Evolutionary conservation across 495 filamentous ascomycete genomes (phyloP).

Genomic region (Aspergillus ellipticus): DNA sequence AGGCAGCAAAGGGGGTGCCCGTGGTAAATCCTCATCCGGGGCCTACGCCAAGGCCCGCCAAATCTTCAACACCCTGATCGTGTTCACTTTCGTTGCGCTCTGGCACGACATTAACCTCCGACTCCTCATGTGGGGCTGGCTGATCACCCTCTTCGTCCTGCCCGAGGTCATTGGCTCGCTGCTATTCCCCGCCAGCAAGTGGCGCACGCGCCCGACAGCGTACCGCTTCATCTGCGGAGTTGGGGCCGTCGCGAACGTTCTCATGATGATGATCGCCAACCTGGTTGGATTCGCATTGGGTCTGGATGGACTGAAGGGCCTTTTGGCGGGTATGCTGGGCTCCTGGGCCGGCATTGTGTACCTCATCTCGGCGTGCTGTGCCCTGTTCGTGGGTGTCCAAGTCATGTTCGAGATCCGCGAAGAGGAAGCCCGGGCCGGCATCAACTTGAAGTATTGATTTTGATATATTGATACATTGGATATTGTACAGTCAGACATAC

Average conservation of each 20-base stretch:
- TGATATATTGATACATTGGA: not conserved
- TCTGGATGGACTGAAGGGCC: constrained; percentile 75
- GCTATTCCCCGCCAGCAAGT: constrained; percentile 68
- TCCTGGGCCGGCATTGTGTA: constrained; percentile 74
- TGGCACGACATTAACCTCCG: constrained; percentile 98
- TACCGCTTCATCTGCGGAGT: constrained; percentile 80
- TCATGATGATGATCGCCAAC: constrained; percentile 97
- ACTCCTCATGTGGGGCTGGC: constrained; percentile 94
- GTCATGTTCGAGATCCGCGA: constrained; percentile 96
- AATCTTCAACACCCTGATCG: constrained; percentile 69
- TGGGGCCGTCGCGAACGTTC: constrained; percentile 80
- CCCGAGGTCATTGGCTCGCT: constrained; percentile 73
- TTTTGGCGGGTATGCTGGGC: constrained; percentile 69
- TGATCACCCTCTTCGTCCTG: constrained; percentile 87
- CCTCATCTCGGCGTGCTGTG: constrained; percentile 60
- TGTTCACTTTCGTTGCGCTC: constrained; percentile 95
- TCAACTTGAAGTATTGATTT: constrained; percentile 76
- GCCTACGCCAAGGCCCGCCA: constrained; percentile 29
- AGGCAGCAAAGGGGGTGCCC: constrained; percentile 55
- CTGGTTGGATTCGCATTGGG: constrained; percentile 93
- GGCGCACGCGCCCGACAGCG: constrained; percentile 59
- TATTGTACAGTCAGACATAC: not conserved
- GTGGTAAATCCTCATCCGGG: constrained; percentile 27
- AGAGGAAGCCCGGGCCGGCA: constrained; percentile 73
- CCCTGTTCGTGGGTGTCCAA: constrained; percentile 82